Evolutionary conservation across 495 filamentous ascomycete species (phyloP).

Genomic region (Xylaria nigripes): DNA sequence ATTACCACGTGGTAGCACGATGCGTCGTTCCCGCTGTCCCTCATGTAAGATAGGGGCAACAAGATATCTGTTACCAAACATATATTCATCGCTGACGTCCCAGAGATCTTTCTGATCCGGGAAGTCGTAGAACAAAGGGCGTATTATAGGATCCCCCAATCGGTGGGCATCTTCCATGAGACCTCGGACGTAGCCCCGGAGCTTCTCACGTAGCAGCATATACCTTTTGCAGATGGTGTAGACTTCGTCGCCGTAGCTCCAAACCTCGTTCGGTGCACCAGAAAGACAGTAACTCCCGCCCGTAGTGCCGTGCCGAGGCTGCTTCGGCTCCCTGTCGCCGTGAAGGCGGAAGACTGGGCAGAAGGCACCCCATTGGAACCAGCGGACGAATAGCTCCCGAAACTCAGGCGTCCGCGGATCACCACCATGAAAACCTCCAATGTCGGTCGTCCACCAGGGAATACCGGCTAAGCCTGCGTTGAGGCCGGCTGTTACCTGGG

Average conservation of each 20-base stretch:
- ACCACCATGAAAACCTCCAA: conserved; percentile 53
- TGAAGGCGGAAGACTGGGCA: conserved; percentile 54
- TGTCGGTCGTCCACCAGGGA: conserved; percentile 54
- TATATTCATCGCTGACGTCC: conserved; percentile 46
- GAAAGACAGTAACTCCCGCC: conserved; percentile 28
- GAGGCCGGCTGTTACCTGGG: conserved; percentile 49
- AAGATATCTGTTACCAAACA: conserved; percentile 48
- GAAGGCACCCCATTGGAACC: conserved; percentile 56
- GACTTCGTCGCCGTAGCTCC: conserved; percentile 49
- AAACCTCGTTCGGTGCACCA: conserved; percentile 50
- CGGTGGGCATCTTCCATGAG: conserved; percentile 49
- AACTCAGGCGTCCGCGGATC: conserved; percentile 45
- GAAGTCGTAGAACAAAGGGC: conserved; percentile 51
- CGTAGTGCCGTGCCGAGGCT: conserved; percentile 28
- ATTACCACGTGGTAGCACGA: conserved; percentile 41
- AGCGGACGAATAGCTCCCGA: conserved; percentile 49
- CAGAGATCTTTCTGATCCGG: conserved; percentile 40
- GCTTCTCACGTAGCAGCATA: conserved; percentile 42
- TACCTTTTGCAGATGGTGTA: conserved; percentile 50
- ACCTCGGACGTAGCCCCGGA: conserved; percentile 42
- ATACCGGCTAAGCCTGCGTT: conserved; percentile 52
- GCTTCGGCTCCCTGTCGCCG: conserved; percentile 49
- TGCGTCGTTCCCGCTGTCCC: conserved; percentile 31
- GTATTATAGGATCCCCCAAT: conserved; percentile 47
- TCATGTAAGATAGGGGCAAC: conserved; percentile 42